Base-by-base conservation (phyloP, 1,139 yeast genomes). In the Yamadazyma taylorii region DNA sequence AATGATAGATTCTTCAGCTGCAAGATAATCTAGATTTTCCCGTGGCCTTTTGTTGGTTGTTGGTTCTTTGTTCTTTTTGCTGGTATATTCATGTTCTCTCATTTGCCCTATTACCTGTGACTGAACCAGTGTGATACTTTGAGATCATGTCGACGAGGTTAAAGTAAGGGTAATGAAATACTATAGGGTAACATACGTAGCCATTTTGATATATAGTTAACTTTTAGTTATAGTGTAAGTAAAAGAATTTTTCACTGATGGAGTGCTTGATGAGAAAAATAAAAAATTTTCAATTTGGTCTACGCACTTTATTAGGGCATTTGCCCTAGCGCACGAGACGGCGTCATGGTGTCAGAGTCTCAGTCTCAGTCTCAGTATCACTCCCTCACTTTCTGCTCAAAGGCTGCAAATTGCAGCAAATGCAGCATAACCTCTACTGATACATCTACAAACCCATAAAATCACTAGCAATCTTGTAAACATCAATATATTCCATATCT, bases 21-120 rank as follows among this genome's bases (percentile, higher is more conserved):
- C 73, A 66, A 66, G 73, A 66, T 61, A 66, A 65, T 66, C 73
- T 65, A 53, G 57, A 53, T 57, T 63, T 27, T 67, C 73, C 73
- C 71, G 47, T 63, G 73, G 70, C 58, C 46, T 29, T n/a, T n/a
- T n/a, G n/a, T n/a, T n/a, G n/a, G n/a, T n/a, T n/a, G n/a, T n/a
- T n/a, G n/a, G n/a, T n/a, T n/a, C n/a, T n/a, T n/a, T n/a, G n/a
- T n/a, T n/a, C n/a, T n/a, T 32, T 19, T 8, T 19, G 21, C 21
- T 19, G 30, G 34, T 24, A 25, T 34, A 36, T 17, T 24, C 25
- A 10, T 24, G 21, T 14, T 19, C 31, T 25, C 34, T 28, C 34
- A 31, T 30, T 34, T 36, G 41, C 39, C 39, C 41, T 35, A n/a
- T 32, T n/a, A n/a, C 15, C 29, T 13, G 17, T 7, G 25, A 23